Percentiles rank a stretch among this genome's conserved stretches.
Conservation (phyloP, 225 moss, liverwort and hornwort species). For the Thuidium tamariscinum region DNA sequence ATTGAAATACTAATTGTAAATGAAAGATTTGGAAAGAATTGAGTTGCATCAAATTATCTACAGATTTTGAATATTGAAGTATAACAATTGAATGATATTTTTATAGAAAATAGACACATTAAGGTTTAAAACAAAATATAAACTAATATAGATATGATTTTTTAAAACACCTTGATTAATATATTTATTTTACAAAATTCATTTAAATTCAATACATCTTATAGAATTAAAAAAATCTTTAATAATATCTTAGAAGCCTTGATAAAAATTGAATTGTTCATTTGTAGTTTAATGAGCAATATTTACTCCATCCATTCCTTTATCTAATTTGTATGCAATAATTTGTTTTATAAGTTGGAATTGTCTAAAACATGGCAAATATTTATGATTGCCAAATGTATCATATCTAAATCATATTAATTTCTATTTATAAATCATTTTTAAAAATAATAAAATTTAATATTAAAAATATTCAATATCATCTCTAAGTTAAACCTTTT, state of each 20-base stretch:
- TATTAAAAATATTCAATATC: background rate
- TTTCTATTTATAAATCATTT: accelerated
- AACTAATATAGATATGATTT: background rate
- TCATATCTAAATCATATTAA: background rate
- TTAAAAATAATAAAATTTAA: too few relatives aligned
- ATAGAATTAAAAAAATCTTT: background rate
- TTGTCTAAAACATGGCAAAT: background rate
- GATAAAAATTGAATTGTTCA: too few relatives aligned
- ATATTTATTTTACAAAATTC: background rate
- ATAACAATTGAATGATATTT: background rate
- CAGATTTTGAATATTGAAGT: background rate
- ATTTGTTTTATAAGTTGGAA: background rate
- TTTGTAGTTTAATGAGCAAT: too few relatives aligned
- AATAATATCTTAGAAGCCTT: too few relatives aligned
- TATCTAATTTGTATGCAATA: too few relatives aligned
- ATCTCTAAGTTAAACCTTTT: background rate
- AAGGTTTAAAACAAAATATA: background rate
- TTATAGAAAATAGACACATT: background rate
- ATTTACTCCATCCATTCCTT: background rate
- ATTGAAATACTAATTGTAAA: background rate
- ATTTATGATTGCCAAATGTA: background rate
- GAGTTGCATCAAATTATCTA: background rate
- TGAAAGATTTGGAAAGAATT: background rate
- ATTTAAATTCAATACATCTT: background rate
- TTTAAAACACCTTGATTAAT: background rate